Conservation (phyloP, 108 stramenopile genomes). For the Aurantiochytrium sp. region DNA sequence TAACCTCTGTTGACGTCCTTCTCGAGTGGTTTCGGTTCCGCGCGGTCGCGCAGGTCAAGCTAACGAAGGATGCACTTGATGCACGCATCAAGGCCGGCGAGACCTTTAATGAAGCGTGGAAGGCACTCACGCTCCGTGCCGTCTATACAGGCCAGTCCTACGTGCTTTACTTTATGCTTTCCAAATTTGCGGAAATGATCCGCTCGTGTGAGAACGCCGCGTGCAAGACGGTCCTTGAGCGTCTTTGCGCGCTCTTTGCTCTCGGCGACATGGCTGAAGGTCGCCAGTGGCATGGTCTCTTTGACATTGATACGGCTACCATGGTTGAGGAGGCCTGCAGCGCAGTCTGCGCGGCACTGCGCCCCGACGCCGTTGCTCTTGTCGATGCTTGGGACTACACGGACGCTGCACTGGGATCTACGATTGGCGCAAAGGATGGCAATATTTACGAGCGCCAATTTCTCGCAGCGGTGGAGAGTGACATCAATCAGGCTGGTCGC, state of each 20-base stretch:
- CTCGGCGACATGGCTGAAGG: conserved; percentile 2
- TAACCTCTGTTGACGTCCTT: neutral
- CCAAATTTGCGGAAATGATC: conserved; percentile 1
- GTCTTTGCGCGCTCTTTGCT: neutral
- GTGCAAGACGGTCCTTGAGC: neutral
- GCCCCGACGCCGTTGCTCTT: conserved; percentile 73
- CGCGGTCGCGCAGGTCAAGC: neutral
- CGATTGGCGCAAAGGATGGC: neutral
- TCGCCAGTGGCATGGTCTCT: neutral
- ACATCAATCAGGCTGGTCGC: neutral
- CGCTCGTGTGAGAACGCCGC: neutral
- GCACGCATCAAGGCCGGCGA: neutral
- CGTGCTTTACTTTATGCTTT: conserved; percentile 17
- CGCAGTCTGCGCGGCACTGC: conserved; percentile 32
- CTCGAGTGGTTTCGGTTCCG: conserved; percentile 1
- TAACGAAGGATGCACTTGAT: neutral
- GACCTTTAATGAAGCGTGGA: neutral
- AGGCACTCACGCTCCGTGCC: neutral
- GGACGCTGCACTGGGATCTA: conserved; percentile 61
- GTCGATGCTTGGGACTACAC: conserved; percentile 78
- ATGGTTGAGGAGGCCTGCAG: neutral
- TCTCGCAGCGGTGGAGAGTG: neutral
- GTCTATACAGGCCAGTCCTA: neutral
- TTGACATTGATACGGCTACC: neutral
- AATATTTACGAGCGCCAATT: conserved; percentile 10